Percentiles rank a stretch among this genome's conserved stretches.
Evolutionary conservation across 2,329 filamentous ascomycete genomes (phyloP).

Genomic region (Sporothrix brunneoviolacea): DNA sequence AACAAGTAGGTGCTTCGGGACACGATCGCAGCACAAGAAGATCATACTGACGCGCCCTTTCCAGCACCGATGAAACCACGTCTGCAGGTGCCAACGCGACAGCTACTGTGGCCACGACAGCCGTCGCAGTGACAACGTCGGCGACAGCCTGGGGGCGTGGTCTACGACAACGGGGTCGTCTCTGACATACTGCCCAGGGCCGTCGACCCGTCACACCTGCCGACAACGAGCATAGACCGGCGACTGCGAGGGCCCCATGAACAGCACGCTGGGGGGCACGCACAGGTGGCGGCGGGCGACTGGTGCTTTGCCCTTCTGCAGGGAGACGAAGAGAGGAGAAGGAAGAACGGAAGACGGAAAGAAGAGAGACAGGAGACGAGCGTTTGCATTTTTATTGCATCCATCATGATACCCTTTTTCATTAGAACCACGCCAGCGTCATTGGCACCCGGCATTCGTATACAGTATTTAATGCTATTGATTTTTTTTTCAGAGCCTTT

Average conservation of each 20-base stretch:
- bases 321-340: neutral
- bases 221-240: conserved; percentile 27
- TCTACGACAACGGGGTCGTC: too few relatives aligned
- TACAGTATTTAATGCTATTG: neutral
- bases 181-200: too few relatives aligned
- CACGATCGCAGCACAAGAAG: too few relatives aligned
- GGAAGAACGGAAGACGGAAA: neutral
- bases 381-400: neutral
- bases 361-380: neutral
- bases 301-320: conserved; percentile 33
- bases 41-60: too few relatives aligned
- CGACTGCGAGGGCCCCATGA: conserved; percentile 32
- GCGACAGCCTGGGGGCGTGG: conserved; percentile 7
- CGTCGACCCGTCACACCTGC: conserved; percentile 24
- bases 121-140: conserved; percentile 2
- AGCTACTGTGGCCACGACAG: neutral
- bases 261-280: conserved; percentile 25
- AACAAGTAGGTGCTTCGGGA: neutral
- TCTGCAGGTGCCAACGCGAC: neutral
- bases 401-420: conserved; percentile 7
- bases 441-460: too few relatives aligned
- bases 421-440: too few relatives aligned
- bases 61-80: too few relatives aligned
- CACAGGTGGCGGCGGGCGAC: conserved; percentile 25
- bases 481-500: neutral